phyloP scores from a whole-genome alignment of 306 rosid genomes.

The Ziziphus jujuba region DNA sequence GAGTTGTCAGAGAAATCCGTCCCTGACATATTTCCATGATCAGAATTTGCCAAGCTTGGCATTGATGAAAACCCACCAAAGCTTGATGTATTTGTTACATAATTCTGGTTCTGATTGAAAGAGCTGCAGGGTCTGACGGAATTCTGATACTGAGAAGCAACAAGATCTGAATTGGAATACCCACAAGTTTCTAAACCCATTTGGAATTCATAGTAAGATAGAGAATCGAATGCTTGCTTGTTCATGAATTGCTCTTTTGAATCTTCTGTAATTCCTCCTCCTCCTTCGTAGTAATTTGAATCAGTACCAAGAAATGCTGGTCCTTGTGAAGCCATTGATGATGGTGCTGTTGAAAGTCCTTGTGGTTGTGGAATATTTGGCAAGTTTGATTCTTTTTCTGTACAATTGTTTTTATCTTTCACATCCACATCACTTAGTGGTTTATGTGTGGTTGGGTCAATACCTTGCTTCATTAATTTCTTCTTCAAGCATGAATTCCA shows the following conservation, averaged over 20 bases:
- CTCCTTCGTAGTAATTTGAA: conserved; percentile 41
- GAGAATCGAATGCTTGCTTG: conserved; percentile 48
- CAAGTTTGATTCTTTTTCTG: conserved; percentile 32
- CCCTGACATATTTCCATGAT: conserved; percentile 55
- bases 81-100: conserved; percentile 41
- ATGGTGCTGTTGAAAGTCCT: conserved; percentile 4
- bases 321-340: conserved; percentile 43
- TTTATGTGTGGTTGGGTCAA: conserved; percentile 89
- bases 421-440: conserved; percentile 43
- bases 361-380: conserved; percentile 33
- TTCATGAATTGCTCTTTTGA: conserved; percentile 42
- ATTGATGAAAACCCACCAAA: conserved; percentile 62
- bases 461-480: conserved; percentile 93
- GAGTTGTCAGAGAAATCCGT: conserved; percentile 74
- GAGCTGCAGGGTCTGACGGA: conserved; percentile 8
- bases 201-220: conserved; percentile 56
- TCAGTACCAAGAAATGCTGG: conserved; percentile 55
- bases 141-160: conserved; percentile 13
- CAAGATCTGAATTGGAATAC: conserved; percentile 28
- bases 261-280: conserved; percentile 36
- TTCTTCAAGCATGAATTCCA: conserved; percentile 96
- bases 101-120: conserved; percentile 28
- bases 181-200: conserved; percentile 26
- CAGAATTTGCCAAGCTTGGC: conserved; percentile 77
- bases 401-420: conserved; percentile 34